Percentiles rank a stretch among this genome's conserved stretches.
These are phyloP conservation scores for Epichloe hybrida DNA, from an alignment of 2,329 filamentous ascomycete species.

Conservation along the genomic window DNA sequence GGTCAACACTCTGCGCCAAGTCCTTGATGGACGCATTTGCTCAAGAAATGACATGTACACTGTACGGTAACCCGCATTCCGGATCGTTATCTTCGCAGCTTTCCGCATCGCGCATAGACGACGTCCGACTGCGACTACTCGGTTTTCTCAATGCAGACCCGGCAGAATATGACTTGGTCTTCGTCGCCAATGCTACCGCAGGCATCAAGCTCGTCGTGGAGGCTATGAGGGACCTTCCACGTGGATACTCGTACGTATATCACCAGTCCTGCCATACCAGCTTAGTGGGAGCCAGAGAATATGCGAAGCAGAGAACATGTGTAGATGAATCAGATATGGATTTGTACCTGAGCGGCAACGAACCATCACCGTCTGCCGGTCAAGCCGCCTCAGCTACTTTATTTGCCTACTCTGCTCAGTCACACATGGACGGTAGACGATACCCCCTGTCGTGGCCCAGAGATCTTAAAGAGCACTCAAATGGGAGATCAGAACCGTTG, in stretches of 20 bases:
- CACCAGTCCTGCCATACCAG: slow-evolving; percentile 81
- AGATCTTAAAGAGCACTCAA: slow-evolving; percentile 23
- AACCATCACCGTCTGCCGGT: slow-evolving; percentile 14
- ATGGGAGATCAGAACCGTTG: slow-evolving; percentile 15
- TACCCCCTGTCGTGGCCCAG: slow-evolving; percentile 62
- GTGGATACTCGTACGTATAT: slow-evolving; percentile 73
- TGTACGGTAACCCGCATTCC: slow-evolving; percentile 90
- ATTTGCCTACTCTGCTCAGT: slow-evolving; percentile 83
- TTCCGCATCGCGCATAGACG: slow-evolving; percentile 61
- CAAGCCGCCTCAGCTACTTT: slow-evolving; percentile 19
- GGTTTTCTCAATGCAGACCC: slow-evolving; percentile 72
- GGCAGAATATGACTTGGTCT: slow-evolving; percentile 72
- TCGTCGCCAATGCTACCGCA: slow-evolving; percentile 85
- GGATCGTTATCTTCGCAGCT: slow-evolving; percentile 68
- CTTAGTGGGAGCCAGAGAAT: slow-evolving; percentile 65
- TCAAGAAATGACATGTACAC: slow-evolving; percentile 57
- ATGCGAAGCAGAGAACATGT: slow-evolving; percentile 52
- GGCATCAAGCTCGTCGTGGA: slow-evolving; percentile 80
- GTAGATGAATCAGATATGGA: slow-evolving; percentile 52
- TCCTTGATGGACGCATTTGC: slow-evolving; percentile 71
- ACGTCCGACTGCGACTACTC: slow-evolving; percentile 57
- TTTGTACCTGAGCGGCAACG: slow-evolving; percentile 42
- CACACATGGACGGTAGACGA: slow-evolving; percentile 77
- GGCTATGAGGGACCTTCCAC: slow-evolving; percentile 50
- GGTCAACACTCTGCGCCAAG: slow-evolving; percentile 73